Conservation (phyloP, 345 rosid species). For the Sisymbrium altissimum region DNA sequence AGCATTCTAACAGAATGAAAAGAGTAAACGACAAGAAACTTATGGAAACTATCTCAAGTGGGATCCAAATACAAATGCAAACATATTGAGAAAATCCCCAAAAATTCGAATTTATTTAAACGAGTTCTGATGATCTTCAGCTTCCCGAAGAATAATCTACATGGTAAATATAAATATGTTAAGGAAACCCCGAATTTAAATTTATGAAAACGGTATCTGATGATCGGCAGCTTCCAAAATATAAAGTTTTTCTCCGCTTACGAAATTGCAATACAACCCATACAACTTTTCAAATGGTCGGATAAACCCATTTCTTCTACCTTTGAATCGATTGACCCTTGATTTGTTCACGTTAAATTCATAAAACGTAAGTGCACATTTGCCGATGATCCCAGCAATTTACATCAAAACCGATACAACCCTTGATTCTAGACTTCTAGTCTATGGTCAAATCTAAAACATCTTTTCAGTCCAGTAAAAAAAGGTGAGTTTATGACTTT, state of each 20-base stretch:
- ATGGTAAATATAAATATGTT: neutral
- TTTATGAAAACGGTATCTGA: neutral
- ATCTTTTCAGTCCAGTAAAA: neutral
- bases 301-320: neutral
- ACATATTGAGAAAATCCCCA: neutral
- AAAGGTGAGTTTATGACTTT: too few species aligned
- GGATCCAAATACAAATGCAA: neutral
- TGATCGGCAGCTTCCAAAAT: neutral
- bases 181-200: neutral
- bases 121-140: neutral
- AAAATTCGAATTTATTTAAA: neutral
- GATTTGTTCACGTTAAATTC: neutral
- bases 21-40: neutral
- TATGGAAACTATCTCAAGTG: conserved; percentile 7
- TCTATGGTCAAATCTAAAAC: neutral
- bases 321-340: neutral
- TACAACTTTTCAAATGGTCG: neutral
- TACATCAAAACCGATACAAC: neutral
- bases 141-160: neutral
- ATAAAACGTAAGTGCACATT: neutral
- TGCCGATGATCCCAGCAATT: neutral
- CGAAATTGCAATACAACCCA: neutral
- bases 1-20: too few species aligned
- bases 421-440: neutral
- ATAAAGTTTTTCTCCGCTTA: neutral